Evolutionary conservation across 2,329 filamentous ascomycete genomes (phyloP).

Genomic region (Penicillium sp.): DNA sequence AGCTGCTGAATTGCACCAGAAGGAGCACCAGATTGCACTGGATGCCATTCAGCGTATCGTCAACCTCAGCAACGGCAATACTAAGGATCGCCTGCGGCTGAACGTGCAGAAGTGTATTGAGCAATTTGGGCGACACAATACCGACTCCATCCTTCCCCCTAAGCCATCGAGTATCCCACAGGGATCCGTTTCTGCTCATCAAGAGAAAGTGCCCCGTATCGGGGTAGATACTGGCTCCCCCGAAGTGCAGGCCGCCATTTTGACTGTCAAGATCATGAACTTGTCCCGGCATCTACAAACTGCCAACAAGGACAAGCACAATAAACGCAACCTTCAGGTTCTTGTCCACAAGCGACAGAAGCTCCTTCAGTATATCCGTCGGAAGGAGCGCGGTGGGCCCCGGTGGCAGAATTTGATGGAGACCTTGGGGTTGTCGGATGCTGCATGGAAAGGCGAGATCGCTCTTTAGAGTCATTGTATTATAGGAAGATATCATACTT

Average conservation of each 20-base stretch:
- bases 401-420: constrained; percentile 86
- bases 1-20: constrained; percentile 51
- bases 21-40: constrained; percentile 67
- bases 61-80: constrained; percentile 73
- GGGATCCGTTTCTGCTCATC: constrained; percentile 43
- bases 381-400: constrained; percentile 86
- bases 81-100: constrained; percentile 75
- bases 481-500: constrained; percentile 5
- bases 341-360: constrained; percentile 89
- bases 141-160: constrained; percentile 70
- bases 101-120: constrained; percentile 85
- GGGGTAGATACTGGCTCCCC: constrained; percentile 92
- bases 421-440: constrained; percentile 82
- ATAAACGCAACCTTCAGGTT: constrained; percentile 85
- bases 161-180: constrained; percentile 54
- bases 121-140: constrained; percentile 88
- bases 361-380: constrained; percentile 81
- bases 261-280: constrained; percentile 90
- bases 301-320: constrained; percentile 85
- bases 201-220: constrained; percentile 64
- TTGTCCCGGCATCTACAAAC: constrained; percentile 72
- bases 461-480: constrained; percentile 58
- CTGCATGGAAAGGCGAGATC: constrained; percentile 90
- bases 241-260: constrained; percentile 95
- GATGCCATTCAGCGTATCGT: constrained; percentile 81